A percentile compares a stretch with the other conserved stretches of the same genome.
phyloP scores from a whole-genome alignment of 1,284 basidiomycete species.

The Meira miltonrushii region DNA sequence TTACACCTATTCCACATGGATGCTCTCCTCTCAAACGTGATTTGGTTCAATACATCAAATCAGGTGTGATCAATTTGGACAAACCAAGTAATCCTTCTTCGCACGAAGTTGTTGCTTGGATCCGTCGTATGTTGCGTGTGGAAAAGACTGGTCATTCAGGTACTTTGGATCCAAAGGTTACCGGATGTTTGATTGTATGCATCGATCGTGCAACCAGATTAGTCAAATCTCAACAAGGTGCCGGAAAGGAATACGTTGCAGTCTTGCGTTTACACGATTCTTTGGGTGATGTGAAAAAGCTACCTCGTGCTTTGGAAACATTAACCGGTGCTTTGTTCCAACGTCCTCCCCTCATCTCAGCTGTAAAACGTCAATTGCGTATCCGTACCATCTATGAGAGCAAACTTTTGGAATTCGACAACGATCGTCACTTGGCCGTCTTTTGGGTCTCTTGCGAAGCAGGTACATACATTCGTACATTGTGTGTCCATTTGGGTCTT shows the following conservation, averaged over 20 bases:
- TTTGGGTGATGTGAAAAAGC: constrained; percentile 73
- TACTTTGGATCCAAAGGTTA: constrained; percentile 97
- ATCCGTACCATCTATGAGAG: constrained; percentile 97
- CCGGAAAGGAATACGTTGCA: constrained; percentile 98
- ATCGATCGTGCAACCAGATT: constrained; percentile 98
- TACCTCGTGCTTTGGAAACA: constrained; percentile 90
- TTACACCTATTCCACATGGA: constrained; percentile 92
- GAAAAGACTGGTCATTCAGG: constrained; percentile 99
- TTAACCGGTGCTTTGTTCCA: constrained; percentile 98
- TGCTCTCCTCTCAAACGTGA: constrained; percentile 89
- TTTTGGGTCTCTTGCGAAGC: constrained; percentile 99
- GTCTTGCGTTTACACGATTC: constrained; percentile 85
- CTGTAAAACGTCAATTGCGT: constrained; percentile 96
- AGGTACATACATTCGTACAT: constrained; percentile 94
- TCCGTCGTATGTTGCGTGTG: constrained; percentile 86
- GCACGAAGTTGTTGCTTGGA: constrained; percentile 99
- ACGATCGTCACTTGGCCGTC: constrained; percentile 90
- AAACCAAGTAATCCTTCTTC: constrained; percentile 99
- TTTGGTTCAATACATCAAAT: constrained; percentile 84
- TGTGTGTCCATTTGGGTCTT: constrained; percentile 94
- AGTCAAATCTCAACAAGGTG: constrained; percentile 97
- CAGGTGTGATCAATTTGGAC: constrained; percentile 97
- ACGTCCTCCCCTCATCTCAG: constrained; percentile 95
- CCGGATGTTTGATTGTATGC: constrained; percentile 96
- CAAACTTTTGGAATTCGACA: constrained; percentile 94